These are phyloP conservation scores for Schizonepeta tenuifolia DNA, from an alignment of 257 asterid genomes.

Conservation along the genomic window DNA sequence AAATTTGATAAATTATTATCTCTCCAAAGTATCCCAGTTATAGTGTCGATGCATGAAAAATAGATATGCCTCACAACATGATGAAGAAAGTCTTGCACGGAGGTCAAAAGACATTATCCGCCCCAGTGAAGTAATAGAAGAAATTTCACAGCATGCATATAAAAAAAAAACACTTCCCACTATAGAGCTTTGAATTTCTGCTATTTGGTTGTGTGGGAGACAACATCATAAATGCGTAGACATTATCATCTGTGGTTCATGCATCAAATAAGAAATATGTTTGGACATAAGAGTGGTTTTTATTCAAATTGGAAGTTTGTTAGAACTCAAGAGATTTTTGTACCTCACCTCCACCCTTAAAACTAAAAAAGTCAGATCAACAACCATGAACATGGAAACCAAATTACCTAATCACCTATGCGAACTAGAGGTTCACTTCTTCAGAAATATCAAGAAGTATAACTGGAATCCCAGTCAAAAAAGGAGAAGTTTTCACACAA, in stretches of 20 bases:
- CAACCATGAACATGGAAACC: slow-evolving; percentile 11
- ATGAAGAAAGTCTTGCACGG: background rate
- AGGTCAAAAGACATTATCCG: background rate
- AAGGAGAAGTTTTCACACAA: background rate
- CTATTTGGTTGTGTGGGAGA: background rate
- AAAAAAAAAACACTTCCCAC: background rate
- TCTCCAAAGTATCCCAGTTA: background rate
- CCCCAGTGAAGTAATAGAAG: background rate
- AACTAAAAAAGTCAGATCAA: background rate
- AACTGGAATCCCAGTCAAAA: background rate
- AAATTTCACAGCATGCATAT: slow-evolving; percentile 4
- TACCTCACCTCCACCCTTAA: background rate
- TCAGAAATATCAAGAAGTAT: background rate
- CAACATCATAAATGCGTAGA: background rate
- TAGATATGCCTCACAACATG: background rate
- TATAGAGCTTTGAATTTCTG: background rate
- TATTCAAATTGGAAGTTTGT: background rate
- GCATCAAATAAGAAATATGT: background rate
- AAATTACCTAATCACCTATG: background rate
- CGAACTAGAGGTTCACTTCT: background rate
- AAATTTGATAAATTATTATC: background rate
- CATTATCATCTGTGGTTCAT: background rate
- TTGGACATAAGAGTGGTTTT: background rate
- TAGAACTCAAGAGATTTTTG: background rate
- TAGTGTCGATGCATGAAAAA: slow-evolving; percentile 5